Evolutionary conservation across 495 filamentous ascomycete species (phyloP).

Genomic region (Xylaria castorea): DNA sequence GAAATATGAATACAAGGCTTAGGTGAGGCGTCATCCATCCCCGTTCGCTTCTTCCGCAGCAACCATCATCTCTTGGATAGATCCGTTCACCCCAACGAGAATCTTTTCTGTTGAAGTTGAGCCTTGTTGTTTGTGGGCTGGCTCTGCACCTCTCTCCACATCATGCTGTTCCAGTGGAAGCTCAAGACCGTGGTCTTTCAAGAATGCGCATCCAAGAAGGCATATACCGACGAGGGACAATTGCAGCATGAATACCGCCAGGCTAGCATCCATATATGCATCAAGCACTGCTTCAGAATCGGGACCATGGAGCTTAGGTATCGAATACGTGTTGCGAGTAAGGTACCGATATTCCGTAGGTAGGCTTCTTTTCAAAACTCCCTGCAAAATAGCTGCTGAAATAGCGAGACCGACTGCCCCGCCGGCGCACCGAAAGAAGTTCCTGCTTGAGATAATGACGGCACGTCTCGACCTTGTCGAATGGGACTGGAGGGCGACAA

Average conservation of each 20-base stretch:
- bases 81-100: not conserved
- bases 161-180: not conserved
- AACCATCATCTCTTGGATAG: not conserved
- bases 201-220: not conserved
- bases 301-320: not conserved
- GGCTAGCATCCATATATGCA: constrained; percentile 6
- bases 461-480: constrained; percentile 63
- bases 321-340: not conserved
- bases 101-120: not conserved
- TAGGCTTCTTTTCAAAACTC: constrained; percentile 47
- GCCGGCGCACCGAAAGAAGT: constrained; percentile 68
- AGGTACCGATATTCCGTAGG: constrained; percentile 5
- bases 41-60: not conserved
- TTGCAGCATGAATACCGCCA: constrained; percentile 1
- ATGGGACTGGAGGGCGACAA: constrained; percentile 70
- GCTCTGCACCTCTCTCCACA: not conserved
- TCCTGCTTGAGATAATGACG: constrained; percentile 66
- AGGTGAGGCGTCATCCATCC: not conserved
- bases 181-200: not conserved
- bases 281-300: not conserved
- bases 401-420: constrained; percentile 66
- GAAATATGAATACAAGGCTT: too few relatives aligned
- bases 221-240: not conserved
- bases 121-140: not conserved
- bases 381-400: constrained; percentile 64